Evolutionary conservation across 2,329 filamentous ascomycete species (phyloP).

Genomic region (Epichloe baconii): DNA sequence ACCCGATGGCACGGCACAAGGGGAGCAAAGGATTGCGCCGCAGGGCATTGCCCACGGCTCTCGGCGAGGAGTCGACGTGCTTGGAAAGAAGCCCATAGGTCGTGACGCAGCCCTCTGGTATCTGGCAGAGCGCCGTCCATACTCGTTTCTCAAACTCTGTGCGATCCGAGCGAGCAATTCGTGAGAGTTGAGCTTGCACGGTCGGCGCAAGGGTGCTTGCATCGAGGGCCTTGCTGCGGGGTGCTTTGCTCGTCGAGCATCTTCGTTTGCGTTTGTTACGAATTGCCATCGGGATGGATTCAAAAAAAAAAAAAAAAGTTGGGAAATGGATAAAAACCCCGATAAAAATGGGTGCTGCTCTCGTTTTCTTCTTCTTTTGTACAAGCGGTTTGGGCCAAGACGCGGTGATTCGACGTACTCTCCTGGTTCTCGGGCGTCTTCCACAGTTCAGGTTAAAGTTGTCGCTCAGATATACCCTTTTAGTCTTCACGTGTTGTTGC

Average conservation of each 20-base stretch:
- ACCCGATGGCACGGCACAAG: constrained; percentile 72
- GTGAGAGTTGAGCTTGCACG: constrained; percentile 28
- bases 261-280: constrained; percentile 6
- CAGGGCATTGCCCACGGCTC: constrained; percentile 67
- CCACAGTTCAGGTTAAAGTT: too few species aligned
- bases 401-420: too few species aligned
- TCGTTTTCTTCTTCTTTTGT: too few species aligned
- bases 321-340: too few species aligned
- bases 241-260: background rate
- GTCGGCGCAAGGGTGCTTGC: constrained; percentile 4
- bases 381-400: too few species aligned
- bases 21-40: constrained; percentile 67
- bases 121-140: constrained; percentile 61
- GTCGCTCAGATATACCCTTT: too few species aligned
- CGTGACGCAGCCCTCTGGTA: constrained; percentile 61
- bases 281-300: background rate
- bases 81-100: constrained; percentile 64
- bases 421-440: too few species aligned
- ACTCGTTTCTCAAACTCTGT: constrained; percentile 50
- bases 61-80: constrained; percentile 55
- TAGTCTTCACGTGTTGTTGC: too few species aligned
- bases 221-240: background rate
- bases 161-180: constrained; percentile 29
- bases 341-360: too few species aligned
- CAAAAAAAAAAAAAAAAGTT: background rate